A percentile compares a stretch with the other conserved stretches of the same genome.
Conservation (phyloP, 2,329 filamentous ascomycete genomes). For the Iodosphaeria phyllophila region DNA sequence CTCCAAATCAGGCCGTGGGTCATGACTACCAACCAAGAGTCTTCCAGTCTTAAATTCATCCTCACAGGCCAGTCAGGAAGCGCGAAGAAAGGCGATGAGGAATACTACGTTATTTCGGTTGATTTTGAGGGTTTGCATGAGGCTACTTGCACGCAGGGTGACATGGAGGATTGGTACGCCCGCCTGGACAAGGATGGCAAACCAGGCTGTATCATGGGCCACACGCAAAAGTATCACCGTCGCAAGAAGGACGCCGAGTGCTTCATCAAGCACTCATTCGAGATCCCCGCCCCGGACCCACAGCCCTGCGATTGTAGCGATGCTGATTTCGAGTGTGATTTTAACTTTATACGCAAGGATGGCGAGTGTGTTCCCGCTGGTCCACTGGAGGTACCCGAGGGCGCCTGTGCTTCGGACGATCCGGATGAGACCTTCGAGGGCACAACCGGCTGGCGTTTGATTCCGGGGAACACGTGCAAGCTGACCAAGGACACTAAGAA, state of each 20-base stretch:
- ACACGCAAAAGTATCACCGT: constrained; percentile 71
- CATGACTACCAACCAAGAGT: constrained; percentile 80
- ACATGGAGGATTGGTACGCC: constrained; percentile 81
- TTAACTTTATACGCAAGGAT: constrained; percentile 61
- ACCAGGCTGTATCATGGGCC: constrained; percentile 84
- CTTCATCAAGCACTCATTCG: constrained; percentile 73
- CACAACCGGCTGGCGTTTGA: constrained; percentile 78
- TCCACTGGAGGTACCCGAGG: constrained; percentile 46
- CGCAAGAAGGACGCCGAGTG: constrained; percentile 80
- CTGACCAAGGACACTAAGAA: constrained; percentile 29
- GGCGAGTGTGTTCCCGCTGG: constrained; percentile 50
- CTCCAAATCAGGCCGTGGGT: constrained; percentile 51
- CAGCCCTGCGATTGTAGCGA: constrained; percentile 67
- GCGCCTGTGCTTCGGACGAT: constrained; percentile 46
- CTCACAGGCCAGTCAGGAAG: constrained; percentile 44
- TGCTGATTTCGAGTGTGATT: constrained; percentile 89
- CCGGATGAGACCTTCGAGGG: constrained; percentile 60
- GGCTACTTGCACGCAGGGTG: constrained; percentile 54
- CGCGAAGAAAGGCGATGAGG: constrained; percentile 30
- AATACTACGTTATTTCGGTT: constrained; percentile 52
- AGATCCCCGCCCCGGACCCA: constrained; percentile 51
- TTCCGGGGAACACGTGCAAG: constrained; percentile 65
- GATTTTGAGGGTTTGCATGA: constrained; percentile 74
- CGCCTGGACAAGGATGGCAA: constrained; percentile 64
- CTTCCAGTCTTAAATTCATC: constrained; percentile 80